Percentiles rank a stretch among this genome's conserved stretches.
phyloP scores from a whole-genome alignment of 1,284 basidiomycete species.

The Ganoderma multipileum region DNA sequence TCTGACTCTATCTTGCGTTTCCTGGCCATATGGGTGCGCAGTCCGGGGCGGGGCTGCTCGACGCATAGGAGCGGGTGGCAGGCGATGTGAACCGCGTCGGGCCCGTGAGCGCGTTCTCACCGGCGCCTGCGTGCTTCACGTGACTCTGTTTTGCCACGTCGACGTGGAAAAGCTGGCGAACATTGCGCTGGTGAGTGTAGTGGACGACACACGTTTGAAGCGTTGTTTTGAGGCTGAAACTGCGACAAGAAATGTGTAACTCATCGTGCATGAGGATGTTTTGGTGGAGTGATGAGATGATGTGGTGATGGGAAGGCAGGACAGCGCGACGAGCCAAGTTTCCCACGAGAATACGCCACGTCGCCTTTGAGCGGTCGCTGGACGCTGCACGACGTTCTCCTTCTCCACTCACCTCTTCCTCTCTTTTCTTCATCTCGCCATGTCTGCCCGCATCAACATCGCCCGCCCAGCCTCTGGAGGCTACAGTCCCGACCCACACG shows the following conservation, averaged over 20 bases:
- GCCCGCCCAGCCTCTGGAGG: slow-evolving; percentile 68
- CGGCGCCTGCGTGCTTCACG: slow-evolving; percentile 20
- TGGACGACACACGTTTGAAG: slow-evolving; percentile 1
- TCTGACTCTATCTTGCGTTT: slow-evolving; percentile 28
- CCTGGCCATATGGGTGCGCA: slow-evolving; percentile 26
- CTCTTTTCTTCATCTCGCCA: slow-evolving; percentile 45
- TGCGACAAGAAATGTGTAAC: slow-evolving; percentile 4
- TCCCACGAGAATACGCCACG: slow-evolving; percentile 43
- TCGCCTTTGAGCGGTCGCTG: slow-evolving; percentile 33
- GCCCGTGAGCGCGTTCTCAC: slow-evolving; percentile 22
- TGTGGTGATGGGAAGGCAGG: slow-evolving; percentile 29
- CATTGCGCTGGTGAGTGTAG: not conserved
- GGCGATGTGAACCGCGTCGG: slow-evolving; percentile 16
- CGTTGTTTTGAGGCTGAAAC: slow-evolving; percentile 21
- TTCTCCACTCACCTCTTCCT: slow-evolving; percentile 24
- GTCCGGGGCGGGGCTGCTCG: not conserved
- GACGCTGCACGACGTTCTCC: not conserved
- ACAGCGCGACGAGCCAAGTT: slow-evolving; percentile 18
- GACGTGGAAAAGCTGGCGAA: not conserved
- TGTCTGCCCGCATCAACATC: slow-evolving; percentile 86
- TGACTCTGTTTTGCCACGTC: slow-evolving; percentile 9
- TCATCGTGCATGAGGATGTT: slow-evolving; percentile 9
- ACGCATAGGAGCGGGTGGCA: not conserved
- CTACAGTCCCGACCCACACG: slow-evolving; percentile 72
- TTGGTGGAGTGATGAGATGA: slow-evolving; percentile 29